Conservation (phyloP, 106 monocot species). For the Dendrobium huoshanense region DNA sequence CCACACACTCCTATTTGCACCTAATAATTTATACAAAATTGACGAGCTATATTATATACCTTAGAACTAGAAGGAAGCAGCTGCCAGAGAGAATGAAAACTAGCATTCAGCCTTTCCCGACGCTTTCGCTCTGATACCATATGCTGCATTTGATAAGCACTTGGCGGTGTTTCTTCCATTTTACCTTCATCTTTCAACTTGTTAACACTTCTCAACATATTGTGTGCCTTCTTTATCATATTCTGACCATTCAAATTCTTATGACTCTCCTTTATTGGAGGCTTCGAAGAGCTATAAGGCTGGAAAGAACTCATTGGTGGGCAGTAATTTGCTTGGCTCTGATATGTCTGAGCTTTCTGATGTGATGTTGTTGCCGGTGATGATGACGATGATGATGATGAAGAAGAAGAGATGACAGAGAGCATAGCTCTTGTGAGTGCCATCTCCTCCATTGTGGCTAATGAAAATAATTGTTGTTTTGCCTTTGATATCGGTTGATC, state of each 20-base stretch:
- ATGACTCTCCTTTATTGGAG: not conserved
- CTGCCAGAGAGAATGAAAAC: conserved; percentile 3
- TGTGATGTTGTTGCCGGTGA: not conserved
- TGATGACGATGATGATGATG: conserved; percentile 15
- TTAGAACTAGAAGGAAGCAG: conserved; percentile 7
- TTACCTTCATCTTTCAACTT: not conserved
- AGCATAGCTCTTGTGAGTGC: conserved; percentile 60
- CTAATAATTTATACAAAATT: too few species aligned
- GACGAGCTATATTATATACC: not conserved
- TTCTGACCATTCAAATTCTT: conserved; percentile 22
- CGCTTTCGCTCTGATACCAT: conserved; percentile 51
- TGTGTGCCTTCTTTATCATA: conserved; percentile 46
- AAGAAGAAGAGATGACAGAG: conserved; percentile 45
- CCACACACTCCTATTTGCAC: too few species aligned
- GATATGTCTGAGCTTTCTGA: not conserved
- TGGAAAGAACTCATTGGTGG: conserved; percentile 30
- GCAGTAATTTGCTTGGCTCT: not conserved
- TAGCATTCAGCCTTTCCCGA: not conserved
- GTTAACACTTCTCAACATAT: conserved; percentile 31
- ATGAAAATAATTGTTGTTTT: conserved; percentile 12
- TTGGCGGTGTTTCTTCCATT: not conserved
- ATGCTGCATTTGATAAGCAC: conserved; percentile 59
- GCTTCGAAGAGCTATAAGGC: conserved; percentile 22
- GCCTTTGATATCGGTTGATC: not conserved
- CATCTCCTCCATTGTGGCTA: conserved; percentile 40